phyloP scores from a whole-genome alignment of 371 early-diverging fungal genomes.

The Rhizopus stolonifer region DNA sequence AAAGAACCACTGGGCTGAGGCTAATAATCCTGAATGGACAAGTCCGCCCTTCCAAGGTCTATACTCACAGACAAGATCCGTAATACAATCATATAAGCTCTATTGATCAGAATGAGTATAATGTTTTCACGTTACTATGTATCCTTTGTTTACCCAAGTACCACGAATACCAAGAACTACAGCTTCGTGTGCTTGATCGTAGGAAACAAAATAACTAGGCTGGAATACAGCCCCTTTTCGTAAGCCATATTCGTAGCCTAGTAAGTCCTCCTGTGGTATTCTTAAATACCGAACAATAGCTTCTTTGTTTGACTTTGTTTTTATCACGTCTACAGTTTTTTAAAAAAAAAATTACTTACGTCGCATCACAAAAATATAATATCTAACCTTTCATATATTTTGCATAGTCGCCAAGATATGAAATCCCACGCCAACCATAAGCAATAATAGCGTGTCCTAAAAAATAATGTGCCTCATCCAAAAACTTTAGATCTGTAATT shows the following conservation, averaged over 20 bases:
- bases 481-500: conserved; percentile 38
- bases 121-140: conserved; percentile 55
- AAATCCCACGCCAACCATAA: conserved; percentile 54
- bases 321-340: conserved; percentile 57
- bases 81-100: conserved; percentile 38
- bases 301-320: conserved; percentile 64
- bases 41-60: conserved; percentile 82
- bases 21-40: conserved; percentile 80
- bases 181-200: conserved; percentile 65
- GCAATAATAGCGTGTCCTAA: conserved; percentile 51
- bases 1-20: conserved; percentile 78
- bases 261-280: conserved; percentile 67
- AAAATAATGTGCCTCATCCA: conserved; percentile 49
- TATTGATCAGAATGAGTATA: conserved; percentile 56
- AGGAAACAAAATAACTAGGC: conserved; percentile 77
- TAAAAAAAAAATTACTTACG: background rate
- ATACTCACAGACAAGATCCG: conserved; percentile 79
- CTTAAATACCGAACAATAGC: conserved; percentile 69
- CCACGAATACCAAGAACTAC: conserved; percentile 82
- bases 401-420: conserved; percentile 51
- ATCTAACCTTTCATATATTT: conserved; percentile 41
- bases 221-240: conserved; percentile 72
- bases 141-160: conserved; percentile 62
- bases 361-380: background rate
- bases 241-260: conserved; percentile 76